These are phyloP conservation scores for Knufia fluminis DNA, from an alignment of 2,329 filamentous ascomycete species.

Conservation along the genomic window DNA sequence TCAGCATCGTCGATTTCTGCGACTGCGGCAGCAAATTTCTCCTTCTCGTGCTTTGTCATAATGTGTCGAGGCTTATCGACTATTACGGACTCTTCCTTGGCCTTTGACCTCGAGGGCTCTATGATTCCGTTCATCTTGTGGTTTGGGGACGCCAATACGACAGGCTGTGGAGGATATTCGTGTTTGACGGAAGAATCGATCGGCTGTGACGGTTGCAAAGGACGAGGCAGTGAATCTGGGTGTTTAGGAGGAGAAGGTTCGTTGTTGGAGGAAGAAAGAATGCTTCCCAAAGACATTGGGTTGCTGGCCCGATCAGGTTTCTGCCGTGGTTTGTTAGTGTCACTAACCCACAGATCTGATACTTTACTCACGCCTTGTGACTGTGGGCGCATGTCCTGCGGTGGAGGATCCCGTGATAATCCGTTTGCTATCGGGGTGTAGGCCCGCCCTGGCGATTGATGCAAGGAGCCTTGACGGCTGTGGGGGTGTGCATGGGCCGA, in stretches of 20 bases:
- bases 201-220: conserved; percentile 23
- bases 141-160: conserved; percentile 15
- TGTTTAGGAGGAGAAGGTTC: conserved; percentile 23
- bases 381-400: conserved; percentile 31
- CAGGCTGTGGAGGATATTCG: conserved; percentile 24
- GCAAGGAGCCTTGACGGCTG: conserved; percentile 29
- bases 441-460: conserved; percentile 36
- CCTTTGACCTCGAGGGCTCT: conserved; percentile 33
- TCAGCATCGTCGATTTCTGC: conserved; percentile 49
- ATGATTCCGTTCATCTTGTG: conserved; percentile 12
- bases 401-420: conserved; percentile 27
- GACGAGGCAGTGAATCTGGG: conserved; percentile 17
- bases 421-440: conserved; percentile 30
- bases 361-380: conserved; percentile 27
- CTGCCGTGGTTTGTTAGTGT: conserved; percentile 34
- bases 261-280: conserved; percentile 44
- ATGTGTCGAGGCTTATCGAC: conserved; percentile 48
- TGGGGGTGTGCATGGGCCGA: conserved; percentile 35
- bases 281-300: conserved; percentile 93
- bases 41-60: conserved; percentile 52
- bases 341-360: conserved; percentile 1
- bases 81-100: conserved; percentile 47
- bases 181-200: conserved; percentile 24
- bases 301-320: conserved; percentile 67
- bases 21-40: conserved; percentile 60